These are phyloP conservation scores for Aspergillus sp. DNA, from an alignment of 2,329 filamentous ascomycete genomes.

Conservation along the genomic window DNA sequence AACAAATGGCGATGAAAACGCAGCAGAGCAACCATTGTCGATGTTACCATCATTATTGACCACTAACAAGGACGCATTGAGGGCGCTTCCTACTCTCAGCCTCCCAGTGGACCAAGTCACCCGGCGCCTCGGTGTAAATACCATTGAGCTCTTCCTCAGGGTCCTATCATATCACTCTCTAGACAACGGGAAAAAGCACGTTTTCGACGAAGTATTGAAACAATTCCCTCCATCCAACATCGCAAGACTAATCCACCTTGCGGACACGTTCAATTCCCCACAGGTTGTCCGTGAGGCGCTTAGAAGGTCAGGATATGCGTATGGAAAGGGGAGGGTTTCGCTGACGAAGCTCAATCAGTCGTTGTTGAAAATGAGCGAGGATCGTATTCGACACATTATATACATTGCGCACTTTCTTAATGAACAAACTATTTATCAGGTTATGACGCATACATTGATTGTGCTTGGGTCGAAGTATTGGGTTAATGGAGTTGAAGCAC, in stretches of 20 bases:
- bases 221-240: constrained; percentile 24
- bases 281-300: constrained; percentile 17
- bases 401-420: constrained; percentile 30
- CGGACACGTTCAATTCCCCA: constrained; percentile 30
- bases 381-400: constrained; percentile 33
- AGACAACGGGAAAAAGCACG: constrained; percentile 9
- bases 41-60: background rate
- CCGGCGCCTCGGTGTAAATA: constrained; percentile 22
- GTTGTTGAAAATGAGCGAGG: constrained; percentile 29
- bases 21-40: background rate
- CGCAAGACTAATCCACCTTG: constrained; percentile 25
- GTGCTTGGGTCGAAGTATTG: constrained; percentile 32
- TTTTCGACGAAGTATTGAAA: constrained; percentile 21
- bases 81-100: constrained; percentile 20
- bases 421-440: constrained; percentile 19
- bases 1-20: background rate
- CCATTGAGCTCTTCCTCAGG: constrained; percentile 28
- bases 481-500: constrained; percentile 22
- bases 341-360: constrained; percentile 18
- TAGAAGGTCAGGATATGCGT: constrained; percentile 20
- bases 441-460: constrained; percentile 30
- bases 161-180: constrained; percentile 23
- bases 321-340: constrained; percentile 22
- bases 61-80: background rate
- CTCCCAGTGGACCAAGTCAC: constrained; percentile 22